These are phyloP conservation scores for Neurospora sp. DNA, from an alignment of 495 filamentous ascomycete genomes.

Conservation along the genomic window DNA sequence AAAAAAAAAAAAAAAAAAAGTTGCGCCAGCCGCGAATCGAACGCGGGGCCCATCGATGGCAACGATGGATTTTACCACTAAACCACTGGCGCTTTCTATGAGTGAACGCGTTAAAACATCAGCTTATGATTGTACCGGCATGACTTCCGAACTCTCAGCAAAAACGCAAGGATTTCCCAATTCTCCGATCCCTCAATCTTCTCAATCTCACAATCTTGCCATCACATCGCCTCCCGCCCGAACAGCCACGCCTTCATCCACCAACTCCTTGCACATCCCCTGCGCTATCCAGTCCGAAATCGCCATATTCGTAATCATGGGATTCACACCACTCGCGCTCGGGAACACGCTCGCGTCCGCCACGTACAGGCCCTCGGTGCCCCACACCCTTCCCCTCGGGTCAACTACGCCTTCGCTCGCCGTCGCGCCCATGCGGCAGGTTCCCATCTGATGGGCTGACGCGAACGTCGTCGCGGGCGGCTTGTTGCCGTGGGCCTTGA, in stretches of 20 bases:
- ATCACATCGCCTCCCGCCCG: background rate
- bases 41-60: conserved; percentile 44
- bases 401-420: conserved; percentile 62
- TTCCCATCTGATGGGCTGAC: conserved; percentile 87
- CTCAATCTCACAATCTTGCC: background rate
- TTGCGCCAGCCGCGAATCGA: conserved; percentile 40
- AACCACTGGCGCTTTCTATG: conserved; percentile 24
- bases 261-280: conserved; percentile 36
- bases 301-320: conserved; percentile 87
- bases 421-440: conserved; percentile 64
- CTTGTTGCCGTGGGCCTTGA: conserved; percentile 41
- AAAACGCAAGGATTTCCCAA: background rate
- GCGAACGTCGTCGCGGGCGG: conserved; percentile 35
- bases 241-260: background rate
- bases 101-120: background rate
- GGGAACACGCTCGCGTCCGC: conserved; percentile 86
- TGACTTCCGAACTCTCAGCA: background rate
- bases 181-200: background rate
- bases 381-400: conserved; percentile 67
- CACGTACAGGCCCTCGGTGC: conserved; percentile 59
- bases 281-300: conserved; percentile 57
- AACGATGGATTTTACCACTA: conserved; percentile 47
- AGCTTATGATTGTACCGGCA: background rate
- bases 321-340: conserved; percentile 83
- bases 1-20: background rate